Conservation (phyloP, 441 rosid species). For the Populus hybrid region DNA sequence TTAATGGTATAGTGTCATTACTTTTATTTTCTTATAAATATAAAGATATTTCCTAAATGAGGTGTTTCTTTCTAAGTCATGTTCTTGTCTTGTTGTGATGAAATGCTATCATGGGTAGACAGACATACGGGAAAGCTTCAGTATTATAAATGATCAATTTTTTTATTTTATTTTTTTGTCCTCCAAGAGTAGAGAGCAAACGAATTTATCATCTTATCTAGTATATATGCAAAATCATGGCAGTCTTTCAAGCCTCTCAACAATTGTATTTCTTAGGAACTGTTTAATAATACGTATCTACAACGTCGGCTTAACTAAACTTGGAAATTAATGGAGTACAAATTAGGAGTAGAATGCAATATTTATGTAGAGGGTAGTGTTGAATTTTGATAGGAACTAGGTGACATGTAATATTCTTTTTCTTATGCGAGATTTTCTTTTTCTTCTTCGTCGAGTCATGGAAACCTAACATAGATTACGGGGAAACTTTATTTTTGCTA, state of each 20-base stretch:
- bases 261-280: not conserved
- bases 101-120: constrained; percentile 9
- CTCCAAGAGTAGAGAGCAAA: not conserved
- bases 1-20: not conserved
- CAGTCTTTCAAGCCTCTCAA: not conserved
- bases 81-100: constrained; percentile 17
- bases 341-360: constrained; percentile 5
- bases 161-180: not conserved
- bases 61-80: not conserved
- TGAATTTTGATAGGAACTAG: too few relatives aligned
- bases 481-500: not conserved
- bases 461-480: not conserved
- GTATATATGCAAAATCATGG: constrained; percentile 22
- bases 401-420: constrained; percentile 2
- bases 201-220: constrained; percentile 13
- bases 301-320: not conserved
- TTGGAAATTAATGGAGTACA: constrained; percentile 6
- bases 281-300: not conserved
- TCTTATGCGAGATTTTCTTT: not conserved
- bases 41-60: constrained; percentile 8
- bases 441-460: not conserved
- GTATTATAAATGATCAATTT: not conserved
- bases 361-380: not conserved
- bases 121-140: constrained; percentile 8
- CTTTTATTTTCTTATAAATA: constrained; percentile 7